phyloP scores from a whole-genome alignment of 1,139 yeast species.

The Pichia inconspicua region DNA sequence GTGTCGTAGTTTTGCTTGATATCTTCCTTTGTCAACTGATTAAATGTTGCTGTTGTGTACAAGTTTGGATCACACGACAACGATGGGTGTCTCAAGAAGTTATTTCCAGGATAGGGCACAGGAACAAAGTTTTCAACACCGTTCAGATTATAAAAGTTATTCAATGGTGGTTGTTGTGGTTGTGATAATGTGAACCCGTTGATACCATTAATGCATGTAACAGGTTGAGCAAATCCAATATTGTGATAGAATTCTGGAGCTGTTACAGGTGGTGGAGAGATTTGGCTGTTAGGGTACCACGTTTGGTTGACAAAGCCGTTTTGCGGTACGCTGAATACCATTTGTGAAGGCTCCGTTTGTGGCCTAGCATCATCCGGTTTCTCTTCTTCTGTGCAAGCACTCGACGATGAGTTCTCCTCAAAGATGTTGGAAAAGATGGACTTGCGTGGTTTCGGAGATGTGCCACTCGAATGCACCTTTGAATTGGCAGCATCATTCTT shows the following conservation, averaged over 20 bases:
- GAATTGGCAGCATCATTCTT: neutral
- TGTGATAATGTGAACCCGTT: neutral
- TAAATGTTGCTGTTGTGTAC: neutral
- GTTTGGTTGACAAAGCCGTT: neutral
- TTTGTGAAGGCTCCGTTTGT: neutral
- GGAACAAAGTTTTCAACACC: neutral
- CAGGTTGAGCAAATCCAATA: neutral
- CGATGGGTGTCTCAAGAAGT: neutral
- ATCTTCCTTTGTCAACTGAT: slow-evolving; percentile 4
- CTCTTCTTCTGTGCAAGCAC: neutral
- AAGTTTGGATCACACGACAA: neutral
- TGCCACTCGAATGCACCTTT: neutral
- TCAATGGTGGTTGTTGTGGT: neutral
- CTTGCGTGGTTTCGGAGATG: neutral
- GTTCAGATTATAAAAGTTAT: neutral
- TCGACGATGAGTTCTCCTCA: neutral
- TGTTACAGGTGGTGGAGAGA: neutral
- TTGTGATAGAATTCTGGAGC: neutral
- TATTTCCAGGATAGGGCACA: neutral
- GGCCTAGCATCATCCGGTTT: neutral
- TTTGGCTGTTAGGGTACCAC: no score
- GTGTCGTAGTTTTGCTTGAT: slow-evolving; percentile 1
- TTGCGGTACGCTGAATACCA: neutral
- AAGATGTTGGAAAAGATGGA: neutral
- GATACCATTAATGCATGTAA: neutral